Base-by-base conservation (phyloP, 169 alveolate species). In the Eimeria maxima region DNA sequence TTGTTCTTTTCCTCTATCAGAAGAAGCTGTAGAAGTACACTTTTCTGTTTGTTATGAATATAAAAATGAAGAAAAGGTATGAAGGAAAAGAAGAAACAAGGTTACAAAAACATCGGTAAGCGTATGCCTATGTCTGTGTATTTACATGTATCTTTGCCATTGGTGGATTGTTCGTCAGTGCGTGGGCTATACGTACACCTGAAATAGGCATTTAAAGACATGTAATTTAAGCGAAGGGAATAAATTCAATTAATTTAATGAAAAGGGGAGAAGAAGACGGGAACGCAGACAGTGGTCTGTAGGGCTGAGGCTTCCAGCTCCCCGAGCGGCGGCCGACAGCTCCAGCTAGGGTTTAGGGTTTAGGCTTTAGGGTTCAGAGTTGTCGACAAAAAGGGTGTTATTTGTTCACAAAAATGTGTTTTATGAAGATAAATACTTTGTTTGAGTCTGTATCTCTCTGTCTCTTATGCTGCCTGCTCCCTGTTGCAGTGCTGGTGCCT, bases 121-220 rank as follows among this genome's bases (percentile, higher is more conserved):
- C 3, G 45, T 27, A 69, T 69, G n/a, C 27, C 5, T 27, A 69
- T 18, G 45, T 24, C 24, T 57, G 67, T 24, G 18, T 16, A 7
- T 13, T 57, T 50, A 50, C 11, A 16, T 18, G 67, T 57, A 57
- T 13, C 67, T 57, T 7, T 53, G 60, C 18, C 60, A 53, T 13
- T 6, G 13, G 18, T 53, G 60, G 18, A 6, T 53, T 13, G 60
- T 18, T 13, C 4, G 3, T 7, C n/a, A 57, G 22, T 57, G 67
- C 60, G 60, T 67, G 76, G 76, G 76, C 38, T 67, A 29, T 69
- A 69, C 80, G 80, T 69, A 69, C 80, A 69, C 45, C 80, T 33
- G 80, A 33, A 33, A 29, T 18, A 22, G 13, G 29, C 76, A 7
- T 33, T 10, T 2, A 33, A 22, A n/a, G 27, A n/a, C 42, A n/a